A percentile compares a stretch with the other conserved stretches of the same genome.
Conservation (phyloP, 2,329 filamentous ascomycete species). For the Tolypocladium guangdongense region DNA sequence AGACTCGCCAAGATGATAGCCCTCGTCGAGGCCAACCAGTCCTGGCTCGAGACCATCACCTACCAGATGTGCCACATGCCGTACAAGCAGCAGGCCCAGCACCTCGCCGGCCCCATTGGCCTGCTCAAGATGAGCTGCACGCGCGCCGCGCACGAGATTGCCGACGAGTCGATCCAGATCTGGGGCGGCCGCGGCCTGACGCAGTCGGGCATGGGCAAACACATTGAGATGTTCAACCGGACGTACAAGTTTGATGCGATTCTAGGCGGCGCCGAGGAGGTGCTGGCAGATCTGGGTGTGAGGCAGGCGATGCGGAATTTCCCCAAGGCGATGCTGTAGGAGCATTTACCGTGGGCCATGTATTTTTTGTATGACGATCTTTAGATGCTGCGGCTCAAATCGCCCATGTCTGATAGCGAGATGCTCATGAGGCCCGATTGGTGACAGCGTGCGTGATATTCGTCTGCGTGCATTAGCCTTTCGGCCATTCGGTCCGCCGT, state of each 20-base stretch:
- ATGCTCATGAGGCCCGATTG: background rate
- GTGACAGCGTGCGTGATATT: background rate
- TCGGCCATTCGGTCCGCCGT: background rate
- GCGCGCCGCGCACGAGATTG: conserved; percentile 68
- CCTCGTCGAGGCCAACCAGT: conserved; percentile 69
- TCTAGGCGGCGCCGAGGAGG: conserved; percentile 73
- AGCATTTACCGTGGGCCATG: background rate
- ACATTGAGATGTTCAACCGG: conserved; percentile 76
- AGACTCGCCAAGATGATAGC: conserved; percentile 80
- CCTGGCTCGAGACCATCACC: conserved; percentile 75
- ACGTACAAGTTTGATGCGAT: conserved; percentile 76
- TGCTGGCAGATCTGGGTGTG: conserved; percentile 70
- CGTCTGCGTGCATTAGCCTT: background rate
- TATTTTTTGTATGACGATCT: background rate
- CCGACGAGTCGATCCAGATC: conserved; percentile 75
- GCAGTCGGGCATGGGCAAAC: conserved; percentile 69
- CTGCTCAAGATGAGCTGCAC: conserved; percentile 73
- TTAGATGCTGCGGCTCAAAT: background rate
- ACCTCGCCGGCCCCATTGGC: conserved; percentile 71
- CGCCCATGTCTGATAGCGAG: background rate
- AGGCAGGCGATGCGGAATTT: conserved; percentile 76
- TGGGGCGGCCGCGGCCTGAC: conserved; percentile 76
- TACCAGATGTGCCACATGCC: conserved; percentile 84
- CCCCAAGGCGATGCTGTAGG: conserved; percentile 70
- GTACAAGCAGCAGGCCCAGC: conserved; percentile 63